Evolutionary conservation across 1,139 yeast genomes (phyloP).

Genomic region (Candida neerlandica): DNA sequence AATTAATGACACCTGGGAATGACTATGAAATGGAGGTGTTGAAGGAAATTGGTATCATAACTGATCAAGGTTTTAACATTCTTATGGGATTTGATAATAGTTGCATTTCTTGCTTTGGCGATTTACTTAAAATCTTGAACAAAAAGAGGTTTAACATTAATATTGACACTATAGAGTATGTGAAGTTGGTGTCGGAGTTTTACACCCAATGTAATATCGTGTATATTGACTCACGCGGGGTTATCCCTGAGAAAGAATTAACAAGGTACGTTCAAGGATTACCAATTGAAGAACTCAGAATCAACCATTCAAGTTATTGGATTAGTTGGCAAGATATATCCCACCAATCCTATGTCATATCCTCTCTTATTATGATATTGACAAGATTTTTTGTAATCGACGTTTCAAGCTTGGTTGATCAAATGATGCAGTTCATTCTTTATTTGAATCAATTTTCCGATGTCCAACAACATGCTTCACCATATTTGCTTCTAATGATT

Average conservation of each 20-base stretch:
- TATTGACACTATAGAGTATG: constrained; percentile 18
- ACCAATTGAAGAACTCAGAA: constrained; percentile 17
- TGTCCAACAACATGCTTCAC: constrained; percentile 24
- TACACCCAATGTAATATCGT: constrained; percentile 18
- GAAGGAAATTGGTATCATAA: constrained; percentile 31
- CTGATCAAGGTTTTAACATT: constrained; percentile 53
- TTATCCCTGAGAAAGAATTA: constrained; percentile 13
- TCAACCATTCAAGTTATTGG: constrained; percentile 12
- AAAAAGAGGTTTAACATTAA: constrained; percentile 26
- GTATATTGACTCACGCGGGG: constrained; percentile 13
- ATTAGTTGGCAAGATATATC: constrained; percentile 39
- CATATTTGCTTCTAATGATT: constrained; percentile 36
- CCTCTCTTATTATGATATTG: constrained; percentile 28
- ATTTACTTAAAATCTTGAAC: constrained; percentile 50
- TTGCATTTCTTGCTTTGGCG: constrained; percentile 47
- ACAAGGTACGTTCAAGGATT: constrained; percentile 14
- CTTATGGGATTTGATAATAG: constrained; percentile 57
- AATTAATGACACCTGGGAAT: constrained; percentile 45
- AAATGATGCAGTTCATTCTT: constrained; percentile 24
- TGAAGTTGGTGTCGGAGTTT: constrained; percentile 27
- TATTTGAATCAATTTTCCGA: constrained; percentile 23
- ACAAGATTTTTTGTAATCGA: constrained; percentile 30
- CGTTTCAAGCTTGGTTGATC: constrained; percentile 27
- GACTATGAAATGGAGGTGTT: constrained; percentile 38
- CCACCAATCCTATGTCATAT: constrained; percentile 32